Conservation (phyloP, 75 land plant species). For the Larix kaempferi region DNA sequence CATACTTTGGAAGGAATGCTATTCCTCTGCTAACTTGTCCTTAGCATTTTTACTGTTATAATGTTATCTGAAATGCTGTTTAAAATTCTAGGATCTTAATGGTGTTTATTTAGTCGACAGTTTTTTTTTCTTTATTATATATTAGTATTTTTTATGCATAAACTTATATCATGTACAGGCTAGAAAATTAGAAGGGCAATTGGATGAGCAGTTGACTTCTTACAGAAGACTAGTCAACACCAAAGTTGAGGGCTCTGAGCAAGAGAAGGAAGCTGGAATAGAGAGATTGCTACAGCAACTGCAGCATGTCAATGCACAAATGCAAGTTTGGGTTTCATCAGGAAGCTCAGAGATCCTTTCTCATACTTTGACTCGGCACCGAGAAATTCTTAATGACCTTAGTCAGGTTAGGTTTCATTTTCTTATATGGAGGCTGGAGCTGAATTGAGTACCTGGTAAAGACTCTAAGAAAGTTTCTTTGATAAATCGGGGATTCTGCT, state of each 20-base stretch:
- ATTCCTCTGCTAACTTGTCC: too few species aligned
- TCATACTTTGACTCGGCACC: constrained; percentile 91
- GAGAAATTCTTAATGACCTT: constrained; percentile 82
- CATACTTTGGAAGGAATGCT: too few species aligned
- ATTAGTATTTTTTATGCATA: background rate
- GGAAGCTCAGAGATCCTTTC: constrained; percentile 87
- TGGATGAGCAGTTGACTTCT: constrained; percentile 81
- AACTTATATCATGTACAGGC: constrained; percentile 45
- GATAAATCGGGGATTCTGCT: background rate
- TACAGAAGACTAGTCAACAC: constrained; percentile 63
- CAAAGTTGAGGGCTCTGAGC: constrained; percentile 55
- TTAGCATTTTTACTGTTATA: too few species aligned
- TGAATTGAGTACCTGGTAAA: background rate
- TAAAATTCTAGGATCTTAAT: too few species aligned
- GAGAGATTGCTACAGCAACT: constrained; percentile 71
- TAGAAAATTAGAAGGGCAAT: constrained; percentile 86
- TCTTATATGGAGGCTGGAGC: background rate
- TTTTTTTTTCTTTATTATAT: too few species aligned
- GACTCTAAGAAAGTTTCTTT: background rate
- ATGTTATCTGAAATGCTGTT: too few species aligned
- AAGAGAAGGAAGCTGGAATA: constrained; percentile 67
- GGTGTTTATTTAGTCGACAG: too few species aligned
- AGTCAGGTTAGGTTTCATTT: constrained; percentile 53
- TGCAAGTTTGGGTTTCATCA: constrained; percentile 93
- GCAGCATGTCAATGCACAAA: constrained; percentile 69